Evolutionary conservation across 768 basidiomycete genomes (phyloP).

Genomic region (Xanthoconium purpureum): DNA sequence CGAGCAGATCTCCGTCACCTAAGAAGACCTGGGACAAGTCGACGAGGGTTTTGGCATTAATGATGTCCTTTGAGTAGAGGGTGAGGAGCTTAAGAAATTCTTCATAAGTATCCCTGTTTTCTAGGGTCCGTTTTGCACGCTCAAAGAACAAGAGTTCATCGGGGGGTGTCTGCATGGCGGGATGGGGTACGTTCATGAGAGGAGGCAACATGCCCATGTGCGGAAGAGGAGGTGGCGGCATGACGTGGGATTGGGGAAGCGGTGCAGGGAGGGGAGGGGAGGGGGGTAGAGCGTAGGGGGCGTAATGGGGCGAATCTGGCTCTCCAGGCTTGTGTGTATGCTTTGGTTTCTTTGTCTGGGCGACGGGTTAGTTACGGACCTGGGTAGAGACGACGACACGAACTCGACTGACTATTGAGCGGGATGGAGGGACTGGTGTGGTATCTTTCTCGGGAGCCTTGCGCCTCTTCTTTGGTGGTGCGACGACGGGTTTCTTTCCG

Average conservation of each 20-base stretch:
- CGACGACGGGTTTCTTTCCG: conserved; percentile 42
- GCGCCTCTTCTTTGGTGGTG: conserved; percentile 56
- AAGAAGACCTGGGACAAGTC: conserved; percentile 80
- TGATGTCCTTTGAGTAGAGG: conserved; percentile 88
- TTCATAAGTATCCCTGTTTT: conserved; percentile 76
- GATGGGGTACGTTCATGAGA: conserved; percentile 26
- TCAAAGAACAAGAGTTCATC: conserved; percentile 95
- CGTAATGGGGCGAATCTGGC: conserved; percentile 44
- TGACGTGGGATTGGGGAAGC: conserved; percentile 25
- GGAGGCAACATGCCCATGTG: conserved; percentile 28
- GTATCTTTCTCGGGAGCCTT: conserved; percentile 65
- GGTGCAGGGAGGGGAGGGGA: conserved; percentile 31
- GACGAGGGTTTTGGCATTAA: conserved; percentile 80
- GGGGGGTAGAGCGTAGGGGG: conserved; percentile 43
- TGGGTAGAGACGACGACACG: conserved; percentile 18
- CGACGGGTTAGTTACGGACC: neutral
- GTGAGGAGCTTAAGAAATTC: conserved; percentile 93
- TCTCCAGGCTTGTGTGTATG: conserved; percentile 61
- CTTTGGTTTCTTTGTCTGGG: conserved; percentile 61
- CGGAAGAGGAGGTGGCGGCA: conserved; percentile 28
- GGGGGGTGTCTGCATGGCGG: conserved; percentile 39
- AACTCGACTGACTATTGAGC: conserved; percentile 48
- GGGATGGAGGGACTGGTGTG: conserved; percentile 54
- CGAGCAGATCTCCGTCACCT: conserved; percentile 73
- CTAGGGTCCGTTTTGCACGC: conserved; percentile 77